A percentile compares a stretch with the other conserved stretches of the same genome.
Evolutionary conservation across 176 grass and related monocot species (phyloP).

Genomic region (Zea luxurians): DNA sequence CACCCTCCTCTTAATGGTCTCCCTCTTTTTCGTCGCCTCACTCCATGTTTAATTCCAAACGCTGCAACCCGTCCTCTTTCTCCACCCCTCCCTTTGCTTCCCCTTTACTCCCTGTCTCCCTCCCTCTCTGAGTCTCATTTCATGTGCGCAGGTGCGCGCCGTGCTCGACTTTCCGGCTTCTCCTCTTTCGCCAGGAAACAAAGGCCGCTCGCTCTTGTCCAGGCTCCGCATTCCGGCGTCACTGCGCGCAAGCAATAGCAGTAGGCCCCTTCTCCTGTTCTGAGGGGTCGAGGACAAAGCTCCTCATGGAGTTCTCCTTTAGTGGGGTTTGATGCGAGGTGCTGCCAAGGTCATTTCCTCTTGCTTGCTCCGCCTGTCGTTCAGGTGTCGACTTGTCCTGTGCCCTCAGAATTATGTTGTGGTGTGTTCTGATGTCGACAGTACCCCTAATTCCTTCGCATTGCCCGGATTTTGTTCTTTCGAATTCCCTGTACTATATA

Average conservation of each 20-base stretch:
- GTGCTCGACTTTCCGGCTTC: slow-evolving; percentile 41
- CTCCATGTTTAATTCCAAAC: slow-evolving; percentile 43
- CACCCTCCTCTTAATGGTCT: slow-evolving; percentile 33
- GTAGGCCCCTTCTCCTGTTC: not conserved
- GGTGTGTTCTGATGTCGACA: slow-evolving; percentile 1
- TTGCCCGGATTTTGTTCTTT: slow-evolving; percentile 14
- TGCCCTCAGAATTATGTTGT: not conserved
- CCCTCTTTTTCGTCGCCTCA: slow-evolving; percentile 43
- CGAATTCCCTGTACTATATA: not conserved
- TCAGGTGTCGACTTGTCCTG: slow-evolving; percentile 8
- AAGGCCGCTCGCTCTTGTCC: slow-evolving; percentile 38
- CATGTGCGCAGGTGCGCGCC: slow-evolving; percentile 49
- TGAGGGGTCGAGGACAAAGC: not conserved
- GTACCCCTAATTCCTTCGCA: slow-evolving; percentile 26
- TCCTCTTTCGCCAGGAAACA: slow-evolving; percentile 38
- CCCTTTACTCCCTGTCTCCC: slow-evolving; percentile 55
- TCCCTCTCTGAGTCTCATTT: slow-evolving; percentile 9
- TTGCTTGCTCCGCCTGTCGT: slow-evolving; percentile 8
- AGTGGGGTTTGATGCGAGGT: slow-evolving; percentile 38
- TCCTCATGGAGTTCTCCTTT: slow-evolving; percentile 23
- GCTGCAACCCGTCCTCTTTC: slow-evolving; percentile 30
- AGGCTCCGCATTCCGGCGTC: slow-evolving; percentile 39
- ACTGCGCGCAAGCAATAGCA: slow-evolving; percentile 30
- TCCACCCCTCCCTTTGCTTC: slow-evolving; percentile 36
- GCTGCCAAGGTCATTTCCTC: slow-evolving; percentile 36